Evolutionary conservation across 2,329 filamentous ascomycete species (phyloP), one percentile per base, ranked within the genome.

Genomic region (Fragosphaeria purpurea): DNA sequence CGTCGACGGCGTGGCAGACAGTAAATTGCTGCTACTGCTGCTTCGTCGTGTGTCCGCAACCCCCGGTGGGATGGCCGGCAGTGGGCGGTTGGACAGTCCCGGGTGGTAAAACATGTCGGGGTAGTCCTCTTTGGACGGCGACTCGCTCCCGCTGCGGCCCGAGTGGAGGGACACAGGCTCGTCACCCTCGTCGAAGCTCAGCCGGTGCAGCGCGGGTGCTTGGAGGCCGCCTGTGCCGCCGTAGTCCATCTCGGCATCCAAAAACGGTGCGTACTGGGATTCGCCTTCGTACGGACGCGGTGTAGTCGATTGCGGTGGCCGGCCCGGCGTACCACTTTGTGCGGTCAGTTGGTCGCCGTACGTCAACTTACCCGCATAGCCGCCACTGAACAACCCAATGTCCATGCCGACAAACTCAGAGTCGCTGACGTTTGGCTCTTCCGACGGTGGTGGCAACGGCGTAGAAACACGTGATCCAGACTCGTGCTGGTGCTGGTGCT

Each of bases 21-120:
- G 60, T 62, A 77, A 62, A 1, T 73, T 74, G 60, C 73, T 76
- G 57, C 70, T 74, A 47, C 32, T 52, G 47, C 41, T 50, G 12
- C 47, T 41, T 40, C 46, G 44, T 40, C 46, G 44, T 33, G 13
- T 22, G 46, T 88, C 87, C 2, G 81, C 82, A 9, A 75, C 77
- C 7, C 74, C 78, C 41, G 78, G 72, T 5, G 80, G 80, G 2
- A 83, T 69, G 7, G 79, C 79, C 57, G 70, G 86, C 61, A 72
- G 84, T 66, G 67, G 89, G 68, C 70, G 81, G 73, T 59, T 72
- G 55, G 79, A 70, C 62, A 89, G 80, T 40, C 88, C 88, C 13
- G 90, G 90, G 60, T 97, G 89, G 64, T 94, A 98, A 63, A 95
- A 95, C 62, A 97, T 82, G 59, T 95, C 93, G 13, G 86, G 86